A percentile compares a stretch with the other conserved stretches of the same genome.
phyloP scores from a whole-genome alignment of 2,329 filamentous ascomycete species.

The Calonectria hongkongensis region DNA sequence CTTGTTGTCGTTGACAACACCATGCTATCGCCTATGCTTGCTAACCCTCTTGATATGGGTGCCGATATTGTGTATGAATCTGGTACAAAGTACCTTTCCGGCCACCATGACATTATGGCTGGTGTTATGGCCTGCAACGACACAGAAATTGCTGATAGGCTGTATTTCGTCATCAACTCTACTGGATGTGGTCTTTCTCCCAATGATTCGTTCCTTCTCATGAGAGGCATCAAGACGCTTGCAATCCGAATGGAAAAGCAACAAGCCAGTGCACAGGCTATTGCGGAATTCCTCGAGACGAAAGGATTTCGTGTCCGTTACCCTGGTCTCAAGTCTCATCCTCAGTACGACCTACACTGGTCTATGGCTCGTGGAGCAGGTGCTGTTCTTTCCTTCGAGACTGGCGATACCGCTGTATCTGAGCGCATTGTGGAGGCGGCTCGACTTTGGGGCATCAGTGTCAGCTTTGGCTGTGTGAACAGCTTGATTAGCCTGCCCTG shows the following conservation, averaged over 20 bases:
- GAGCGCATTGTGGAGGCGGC: constrained; percentile 97
- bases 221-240: constrained; percentile 96
- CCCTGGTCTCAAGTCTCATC: constrained; percentile 94
- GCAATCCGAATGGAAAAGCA: constrained; percentile 99
- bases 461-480: constrained; percentile 98
- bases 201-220: constrained; percentile 96
- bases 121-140: constrained; percentile 96
- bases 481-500: constrained; percentile 99
- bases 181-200: constrained; percentile 95
- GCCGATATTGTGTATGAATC: constrained; percentile 98
- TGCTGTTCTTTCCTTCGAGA: constrained; percentile 96
- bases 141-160: constrained; percentile 85
- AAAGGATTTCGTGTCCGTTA: constrained; percentile 97
- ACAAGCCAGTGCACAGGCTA: constrained; percentile 91
- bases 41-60: constrained; percentile 94
- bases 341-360: constrained; percentile 97
- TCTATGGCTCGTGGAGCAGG: constrained; percentile 95
- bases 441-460: constrained; percentile 93
- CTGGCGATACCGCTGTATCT: constrained; percentile 87
- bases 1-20: constrained; percentile 98
- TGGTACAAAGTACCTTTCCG: constrained; percentile 97
- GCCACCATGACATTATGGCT: constrained; percentile 99
- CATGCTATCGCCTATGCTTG: constrained; percentile 96
- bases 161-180: constrained; percentile 98
- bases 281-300: constrained; percentile 92